phyloP scores from a whole-genome alignment of 352 stramenopile genomes.

The Pythium phragmitis region DNA sequence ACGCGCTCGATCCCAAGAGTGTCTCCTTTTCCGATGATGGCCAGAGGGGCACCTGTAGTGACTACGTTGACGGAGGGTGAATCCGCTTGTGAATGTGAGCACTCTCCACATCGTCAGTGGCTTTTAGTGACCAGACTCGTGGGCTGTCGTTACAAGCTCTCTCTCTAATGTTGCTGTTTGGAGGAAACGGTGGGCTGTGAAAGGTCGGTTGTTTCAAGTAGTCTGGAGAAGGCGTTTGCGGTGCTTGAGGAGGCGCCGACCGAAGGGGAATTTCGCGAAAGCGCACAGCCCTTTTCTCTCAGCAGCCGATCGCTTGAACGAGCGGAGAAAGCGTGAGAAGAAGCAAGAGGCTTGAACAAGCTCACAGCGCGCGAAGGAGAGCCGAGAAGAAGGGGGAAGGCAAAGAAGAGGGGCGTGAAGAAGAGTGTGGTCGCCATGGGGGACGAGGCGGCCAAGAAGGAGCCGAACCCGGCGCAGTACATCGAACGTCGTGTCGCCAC shows the following conservation, averaged over 20 bases:
- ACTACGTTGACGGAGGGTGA: too few species aligned
- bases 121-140: too few species aligned
- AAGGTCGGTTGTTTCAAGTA: constrained; percentile 24
- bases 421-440: constrained; percentile 34
- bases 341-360: not conserved
- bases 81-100: too few species aligned
- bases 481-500: constrained; percentile 82
- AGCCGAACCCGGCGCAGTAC: constrained; percentile 75
- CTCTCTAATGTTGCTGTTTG: too few species aligned
- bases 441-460: constrained; percentile 61
- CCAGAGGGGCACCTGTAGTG: too few species aligned
- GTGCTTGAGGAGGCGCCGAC: constrained; percentile 4
- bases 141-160: too few species aligned
- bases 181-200: constrained; percentile 1
- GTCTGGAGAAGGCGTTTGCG: not conserved
- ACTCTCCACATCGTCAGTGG: too few species aligned
- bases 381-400: not conserved
- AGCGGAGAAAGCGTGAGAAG: constrained; percentile 8
- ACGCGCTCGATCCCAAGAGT: too few species aligned
- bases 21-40: too few species aligned
- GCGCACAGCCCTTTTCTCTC: not conserved
- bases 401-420: not conserved
- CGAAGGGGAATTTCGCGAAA: not conserved
- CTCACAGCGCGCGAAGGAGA: constrained; percentile 2
- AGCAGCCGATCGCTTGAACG: constrained; percentile 13